Evolutionary conservation across 306 rosid species (phyloP).

Genomic region (Begonia peltatifolia): DNA sequence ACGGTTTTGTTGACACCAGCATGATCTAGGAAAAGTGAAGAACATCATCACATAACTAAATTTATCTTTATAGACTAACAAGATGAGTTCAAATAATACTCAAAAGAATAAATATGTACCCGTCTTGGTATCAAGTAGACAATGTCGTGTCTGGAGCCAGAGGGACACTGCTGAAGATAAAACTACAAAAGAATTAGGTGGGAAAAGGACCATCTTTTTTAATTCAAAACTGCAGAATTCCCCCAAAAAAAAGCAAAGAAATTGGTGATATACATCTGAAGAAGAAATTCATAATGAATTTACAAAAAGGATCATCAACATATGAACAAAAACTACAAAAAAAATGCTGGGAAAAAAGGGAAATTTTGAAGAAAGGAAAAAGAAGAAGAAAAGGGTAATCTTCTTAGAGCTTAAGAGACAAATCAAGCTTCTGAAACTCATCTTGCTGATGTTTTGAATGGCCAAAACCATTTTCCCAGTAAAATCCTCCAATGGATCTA

Average conservation of each 20-base stretch:
- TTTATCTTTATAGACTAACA: too few relatives aligned
- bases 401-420: conserved; percentile 77
- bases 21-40: too few relatives aligned
- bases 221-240: background rate
- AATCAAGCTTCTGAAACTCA: conserved; percentile 72
- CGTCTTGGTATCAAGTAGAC: too few relatives aligned
- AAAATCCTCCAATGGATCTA: conserved; percentile 35
- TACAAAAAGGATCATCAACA: background rate
- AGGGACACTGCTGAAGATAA: too few relatives aligned
- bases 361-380: conserved; percentile 8
- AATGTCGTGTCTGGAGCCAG: too few relatives aligned
- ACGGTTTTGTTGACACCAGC: too few relatives aligned
- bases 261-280: background rate
- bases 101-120: too few relatives aligned
- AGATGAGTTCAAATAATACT: too few relatives aligned
- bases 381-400: background rate
- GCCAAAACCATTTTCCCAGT: conserved; percentile 22
- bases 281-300: too few relatives aligned
- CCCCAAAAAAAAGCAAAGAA: background rate
- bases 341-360: background rate
- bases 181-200: too few relatives aligned
- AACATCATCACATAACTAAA: too few relatives aligned
- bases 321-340: conserved; percentile 5
- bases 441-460: conserved; percentile 42
- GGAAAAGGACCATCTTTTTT: too few relatives aligned